Evolutionary conservation across 2,329 filamentous ascomycete species (phyloP).

Genomic region (Lasiodiplodia hormozganensis): DNA sequence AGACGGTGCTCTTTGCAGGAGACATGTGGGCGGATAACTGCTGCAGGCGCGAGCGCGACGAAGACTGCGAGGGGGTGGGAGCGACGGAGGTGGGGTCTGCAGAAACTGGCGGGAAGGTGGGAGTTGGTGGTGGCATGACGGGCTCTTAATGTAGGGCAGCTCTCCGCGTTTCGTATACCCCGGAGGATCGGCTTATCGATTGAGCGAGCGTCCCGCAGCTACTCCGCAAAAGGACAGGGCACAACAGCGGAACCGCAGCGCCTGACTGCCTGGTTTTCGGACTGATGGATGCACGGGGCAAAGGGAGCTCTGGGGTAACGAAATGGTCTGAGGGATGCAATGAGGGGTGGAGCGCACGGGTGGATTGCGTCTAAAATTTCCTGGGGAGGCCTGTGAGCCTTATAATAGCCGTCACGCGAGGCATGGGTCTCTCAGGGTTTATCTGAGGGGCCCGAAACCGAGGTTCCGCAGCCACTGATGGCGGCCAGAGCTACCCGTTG

Average conservation of each 20-base stretch:
- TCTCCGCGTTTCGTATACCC: slow-evolving; percentile 27
- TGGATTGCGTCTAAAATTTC: background rate
- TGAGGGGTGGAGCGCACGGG: slow-evolving; percentile 14
- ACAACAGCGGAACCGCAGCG: background rate
- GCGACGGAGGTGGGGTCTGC: slow-evolving; percentile 16
- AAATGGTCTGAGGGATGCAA: slow-evolving; percentile 16
- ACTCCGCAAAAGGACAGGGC: slow-evolving; percentile 15
- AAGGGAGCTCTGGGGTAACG: slow-evolving; percentile 7
- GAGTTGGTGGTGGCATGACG: slow-evolving; percentile 30
- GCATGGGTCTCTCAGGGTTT: slow-evolving; percentile 16
- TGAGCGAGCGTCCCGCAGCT: slow-evolving; percentile 21
- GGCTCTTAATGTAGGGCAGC: slow-evolving; percentile 21
- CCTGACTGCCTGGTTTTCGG: slow-evolving; percentile 17
- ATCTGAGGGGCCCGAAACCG: slow-evolving; percentile 13
- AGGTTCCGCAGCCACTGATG: slow-evolving; percentile 10
- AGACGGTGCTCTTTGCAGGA: slow-evolving; percentile 68
- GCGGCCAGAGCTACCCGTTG: background rate
- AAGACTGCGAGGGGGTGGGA: background rate
- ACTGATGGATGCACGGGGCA: slow-evolving; percentile 16
- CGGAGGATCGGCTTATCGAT: slow-evolving; percentile 27
- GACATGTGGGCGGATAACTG: slow-evolving; percentile 76
- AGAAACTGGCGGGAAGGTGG: slow-evolving; percentile 31
- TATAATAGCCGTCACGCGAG: slow-evolving; percentile 24
- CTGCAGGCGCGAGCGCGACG: slow-evolving; percentile 49
- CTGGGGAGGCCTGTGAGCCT: slow-evolving; percentile 12